Percentiles rank a stretch among this genome's conserved stretches.
phyloP scores from a whole-genome alignment of 495 filamentous ascomycete species.

The Daldinia bambusicola region DNA sequence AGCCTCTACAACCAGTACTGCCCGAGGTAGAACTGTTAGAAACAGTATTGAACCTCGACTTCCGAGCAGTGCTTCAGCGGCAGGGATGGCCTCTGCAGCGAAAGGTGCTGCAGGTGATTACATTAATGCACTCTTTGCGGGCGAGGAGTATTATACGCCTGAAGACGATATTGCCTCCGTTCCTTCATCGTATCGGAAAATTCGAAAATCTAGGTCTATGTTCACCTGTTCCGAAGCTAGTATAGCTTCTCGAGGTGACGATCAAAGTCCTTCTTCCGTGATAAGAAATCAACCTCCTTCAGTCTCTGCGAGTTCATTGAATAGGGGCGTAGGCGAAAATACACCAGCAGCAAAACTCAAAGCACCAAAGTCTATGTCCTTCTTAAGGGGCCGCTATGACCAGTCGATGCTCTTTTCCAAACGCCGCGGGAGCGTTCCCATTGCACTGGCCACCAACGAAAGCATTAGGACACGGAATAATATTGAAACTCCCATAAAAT shows the following conservation, averaged over 20 bases:
- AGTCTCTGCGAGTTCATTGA: neutral
- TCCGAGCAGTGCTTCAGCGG: conserved; percentile 48
- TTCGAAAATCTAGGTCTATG: conserved; percentile 80
- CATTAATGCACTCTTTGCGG: conserved; percentile 50
- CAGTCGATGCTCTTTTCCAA: conserved; percentile 32
- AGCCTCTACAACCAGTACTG: neutral
- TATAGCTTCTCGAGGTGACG: conserved; percentile 12
- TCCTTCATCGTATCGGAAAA: conserved; percentile 78
- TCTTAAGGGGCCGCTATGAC: conserved; percentile 59
- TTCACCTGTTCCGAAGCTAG: conserved; percentile 63
- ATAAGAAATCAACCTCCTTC: conserved; percentile 48
- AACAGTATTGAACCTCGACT: conserved; percentile 27
- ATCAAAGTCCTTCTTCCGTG: conserved; percentile 37
- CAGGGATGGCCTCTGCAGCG: conserved; percentile 49
- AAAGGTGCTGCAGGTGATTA: conserved; percentile 50
- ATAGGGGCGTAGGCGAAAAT: neutral
- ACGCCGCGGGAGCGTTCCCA: conserved; percentile 30
- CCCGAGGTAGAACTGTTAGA: neutral
- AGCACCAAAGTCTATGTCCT: conserved; percentile 70
- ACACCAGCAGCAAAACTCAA: conserved; percentile 38
- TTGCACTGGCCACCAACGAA: conserved; percentile 4
- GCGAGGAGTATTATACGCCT: conserved; percentile 62
- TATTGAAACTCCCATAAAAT: conserved; percentile 36
- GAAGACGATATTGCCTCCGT: conserved; percentile 70
- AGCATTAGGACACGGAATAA: conserved; percentile 4